Percentiles rank a stretch among this genome's conserved stretches.
These are phyloP conservation scores for Laburnicola sp. DNA, from an alignment of 2,329 filamentous ascomycete genomes.

Conservation along the genomic window DNA sequence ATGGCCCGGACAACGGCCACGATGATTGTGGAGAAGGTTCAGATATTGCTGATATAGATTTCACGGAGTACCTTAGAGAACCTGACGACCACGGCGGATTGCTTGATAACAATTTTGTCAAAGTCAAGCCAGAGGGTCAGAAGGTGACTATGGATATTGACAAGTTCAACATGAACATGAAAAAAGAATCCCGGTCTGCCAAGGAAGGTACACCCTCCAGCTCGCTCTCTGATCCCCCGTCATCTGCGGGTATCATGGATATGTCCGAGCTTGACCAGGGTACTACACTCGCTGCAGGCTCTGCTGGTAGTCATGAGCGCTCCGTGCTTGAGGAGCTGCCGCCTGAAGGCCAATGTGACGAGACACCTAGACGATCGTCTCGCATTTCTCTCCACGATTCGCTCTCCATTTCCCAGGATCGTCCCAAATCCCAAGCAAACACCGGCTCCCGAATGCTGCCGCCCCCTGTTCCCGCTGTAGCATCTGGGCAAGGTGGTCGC, in stretches of 20 bases:
- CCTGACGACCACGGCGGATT: too few species aligned
- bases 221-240: constrained; percentile 12
- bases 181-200: background rate
- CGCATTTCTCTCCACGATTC: background rate
- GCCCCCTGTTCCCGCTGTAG: constrained; percentile 2
- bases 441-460: constrained; percentile 36
- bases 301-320: background rate
- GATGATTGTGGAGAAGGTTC: background rate
- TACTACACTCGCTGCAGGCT: background rate
- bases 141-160: too few species aligned
- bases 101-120: too few species aligned
- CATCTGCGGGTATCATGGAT: constrained; percentile 7
- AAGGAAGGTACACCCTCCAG: constrained; percentile 8
- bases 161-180: constrained; percentile 4
- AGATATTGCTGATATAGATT: too few species aligned
- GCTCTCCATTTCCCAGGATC: constrained; percentile 14
- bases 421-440: constrained; percentile 38
- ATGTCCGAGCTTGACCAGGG: background rate
- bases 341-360: background rate
- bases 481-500: background rate
- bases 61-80: too few species aligned
- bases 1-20: background rate
- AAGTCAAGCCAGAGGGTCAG: too few species aligned
- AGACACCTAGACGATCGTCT: background rate
- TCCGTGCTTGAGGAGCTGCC: background rate